Conservation (phyloP, 768 basidiomycete species). For the Candolleomyces efflorescens region DNA sequence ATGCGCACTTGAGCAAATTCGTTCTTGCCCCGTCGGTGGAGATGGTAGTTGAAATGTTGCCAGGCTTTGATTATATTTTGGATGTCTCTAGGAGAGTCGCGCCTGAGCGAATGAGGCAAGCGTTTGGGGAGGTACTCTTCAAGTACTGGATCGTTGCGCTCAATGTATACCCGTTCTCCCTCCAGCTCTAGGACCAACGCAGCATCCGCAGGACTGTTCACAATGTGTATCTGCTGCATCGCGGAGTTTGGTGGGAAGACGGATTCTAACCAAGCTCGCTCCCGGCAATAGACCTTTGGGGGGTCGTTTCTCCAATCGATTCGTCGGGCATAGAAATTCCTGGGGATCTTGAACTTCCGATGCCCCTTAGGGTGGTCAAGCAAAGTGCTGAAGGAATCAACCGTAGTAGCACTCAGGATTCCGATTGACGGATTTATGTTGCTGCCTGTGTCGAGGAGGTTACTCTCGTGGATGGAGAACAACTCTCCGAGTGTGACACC, state of each 20-base stretch:
- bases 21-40: constrained; percentile 16
- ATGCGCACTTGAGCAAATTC: constrained; percentile 23
- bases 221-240: constrained; percentile 10
- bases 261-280: constrained; percentile 22
- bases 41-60: constrained; percentile 26
- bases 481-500: constrained; percentile 26
- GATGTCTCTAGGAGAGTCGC: constrained; percentile 11
- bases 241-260: constrained; percentile 15
- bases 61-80: constrained; percentile 15
- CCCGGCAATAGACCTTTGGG: constrained; percentile 21
- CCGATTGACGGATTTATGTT: constrained; percentile 20
- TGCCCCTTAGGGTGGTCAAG: constrained; percentile 8
- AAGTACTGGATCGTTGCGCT: constrained; percentile 19
- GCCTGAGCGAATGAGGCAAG: constrained; percentile 14
- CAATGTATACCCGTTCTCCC: constrained; percentile 16
- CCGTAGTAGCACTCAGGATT: constrained; percentile 16
- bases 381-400: constrained; percentile 17
- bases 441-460: constrained; percentile 15
- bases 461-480: constrained; percentile 20
- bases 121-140: constrained; percentile 17
- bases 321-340: constrained; percentile 23
- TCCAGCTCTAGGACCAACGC: constrained; percentile 17
- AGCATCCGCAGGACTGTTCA: constrained; percentile 13
- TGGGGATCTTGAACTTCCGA: constrained; percentile 9
- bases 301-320: constrained; percentile 11